Percentiles rank a stretch among this genome's conserved stretches.
phyloP scores from a whole-genome alignment of 805 yeast genomes.

The Clavispora vitiphila region DNA sequence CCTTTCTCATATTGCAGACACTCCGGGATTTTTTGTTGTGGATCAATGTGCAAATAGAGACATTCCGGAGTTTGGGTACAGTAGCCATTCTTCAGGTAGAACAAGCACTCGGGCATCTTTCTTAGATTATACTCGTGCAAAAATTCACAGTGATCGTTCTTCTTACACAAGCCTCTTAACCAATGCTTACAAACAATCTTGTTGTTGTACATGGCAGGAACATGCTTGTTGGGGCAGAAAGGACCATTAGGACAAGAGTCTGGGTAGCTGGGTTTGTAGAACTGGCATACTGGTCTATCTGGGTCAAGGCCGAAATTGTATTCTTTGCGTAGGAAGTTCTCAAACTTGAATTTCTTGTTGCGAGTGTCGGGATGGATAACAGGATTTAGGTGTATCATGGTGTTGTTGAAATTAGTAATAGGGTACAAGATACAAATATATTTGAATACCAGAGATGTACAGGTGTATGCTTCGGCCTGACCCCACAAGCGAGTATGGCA shows the following conservation, averaged over 20 bases:
- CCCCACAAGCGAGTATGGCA: neutral
- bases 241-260: constrained; percentile 79
- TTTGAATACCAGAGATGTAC: neutral
- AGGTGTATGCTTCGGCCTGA: neutral
- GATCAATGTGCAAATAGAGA: constrained; percentile 86
- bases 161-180: constrained; percentile 95
- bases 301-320: constrained; percentile 76
- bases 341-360: constrained; percentile 55
- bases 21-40: constrained; percentile 80
- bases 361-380: constrained; percentile 38
- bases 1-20: constrained; percentile 83
- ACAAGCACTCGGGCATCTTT: constrained; percentile 95
- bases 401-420: constrained; percentile 1
- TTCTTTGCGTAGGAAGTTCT: constrained; percentile 75
- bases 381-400: constrained; percentile 35
- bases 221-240: constrained; percentile 85
- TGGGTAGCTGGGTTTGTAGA: constrained; percentile 51
- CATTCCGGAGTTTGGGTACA: constrained; percentile 96
- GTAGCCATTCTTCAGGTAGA: constrained; percentile 73
- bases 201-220: constrained; percentile 44
- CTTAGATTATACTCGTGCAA: constrained; percentile 90
- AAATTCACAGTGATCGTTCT: constrained; percentile 94
- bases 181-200: constrained; percentile 95
- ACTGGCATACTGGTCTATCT: constrained; percentile 82
- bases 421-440: neutral